These are phyloP conservation scores for Boletus sp. DNA, from an alignment of 768 basidiomycete genomes.

Conservation along the genomic window DNA sequence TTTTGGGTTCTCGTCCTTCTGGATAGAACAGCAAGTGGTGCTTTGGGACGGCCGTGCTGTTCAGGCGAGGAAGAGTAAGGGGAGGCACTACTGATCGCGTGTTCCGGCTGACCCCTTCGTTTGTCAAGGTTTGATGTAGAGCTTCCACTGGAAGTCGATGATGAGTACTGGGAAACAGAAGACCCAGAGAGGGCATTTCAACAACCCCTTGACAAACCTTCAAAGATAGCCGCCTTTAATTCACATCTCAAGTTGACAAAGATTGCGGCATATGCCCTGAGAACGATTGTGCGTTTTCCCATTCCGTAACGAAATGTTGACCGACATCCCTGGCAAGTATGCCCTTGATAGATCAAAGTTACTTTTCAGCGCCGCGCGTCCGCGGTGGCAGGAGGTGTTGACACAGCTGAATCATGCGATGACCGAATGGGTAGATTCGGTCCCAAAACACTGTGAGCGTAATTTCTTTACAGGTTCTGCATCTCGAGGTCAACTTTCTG, in stretches of 20 bases:
- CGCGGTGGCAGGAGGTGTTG: slow-evolving; percentile 57
- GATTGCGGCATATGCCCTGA: slow-evolving; percentile 64
- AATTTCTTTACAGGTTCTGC: not conserved
- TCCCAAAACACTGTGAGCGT: slow-evolving; percentile 64
- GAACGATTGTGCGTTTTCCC: slow-evolving; percentile 54
- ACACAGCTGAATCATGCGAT: slow-evolving; percentile 66
- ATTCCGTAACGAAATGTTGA: not conserved
- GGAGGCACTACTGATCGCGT: slow-evolving; percentile 9
- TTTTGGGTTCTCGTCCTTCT: slow-evolving; percentile 69
- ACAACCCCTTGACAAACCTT: slow-evolving; percentile 62
- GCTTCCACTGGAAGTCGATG: slow-evolving; percentile 77
- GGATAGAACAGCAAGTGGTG: slow-evolving; percentile 53
- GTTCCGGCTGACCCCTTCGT: slow-evolving; percentile 3
- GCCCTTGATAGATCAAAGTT: slow-evolving; percentile 64
- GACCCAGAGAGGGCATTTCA: slow-evolving; percentile 53
- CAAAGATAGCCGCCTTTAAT: slow-evolving; percentile 58
- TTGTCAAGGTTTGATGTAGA: slow-evolving; percentile 75
- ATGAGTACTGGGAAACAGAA: slow-evolving; percentile 68
- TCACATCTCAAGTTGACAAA: slow-evolving; percentile 62
- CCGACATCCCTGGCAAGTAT: slow-evolving; percentile 42
- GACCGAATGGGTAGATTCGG: slow-evolving; percentile 65
- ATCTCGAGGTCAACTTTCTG: not conserved
- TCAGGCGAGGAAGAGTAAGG: slow-evolving; percentile 66
- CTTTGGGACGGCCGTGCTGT: slow-evolving; percentile 53
- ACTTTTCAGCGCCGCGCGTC: slow-evolving; percentile 47